Base-by-base conservation (phyloP, 2,329 filamentous ascomycete genomes). In the Talaromyces sp. region DNA sequence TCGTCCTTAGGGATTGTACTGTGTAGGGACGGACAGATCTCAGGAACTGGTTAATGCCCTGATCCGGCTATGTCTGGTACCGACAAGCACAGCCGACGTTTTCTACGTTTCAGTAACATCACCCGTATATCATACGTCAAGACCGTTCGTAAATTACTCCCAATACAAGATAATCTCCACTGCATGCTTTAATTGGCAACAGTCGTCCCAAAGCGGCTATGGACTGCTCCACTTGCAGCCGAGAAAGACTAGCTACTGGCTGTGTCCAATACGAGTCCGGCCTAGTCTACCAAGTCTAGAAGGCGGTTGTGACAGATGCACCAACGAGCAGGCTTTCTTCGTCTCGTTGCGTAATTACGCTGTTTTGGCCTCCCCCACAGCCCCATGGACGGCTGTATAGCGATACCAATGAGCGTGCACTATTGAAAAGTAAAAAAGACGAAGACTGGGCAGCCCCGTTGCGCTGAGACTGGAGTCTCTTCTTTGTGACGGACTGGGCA, bases 351-450 rank as follows among this genome's bases (percentile, higher is more conserved):
- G 52, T 56, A 56, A 56, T 56, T 39, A 56, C 52, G 52, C 31
- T 35, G 50, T 54, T 54, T 35, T 52, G 13, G 50, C n/a, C n/a
- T 56, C 11, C 52, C 49, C 52, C 31, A 22, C 19, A 37, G 52
- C 52, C 52, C 52, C 52, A 37, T 39, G n/a, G 24, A 37, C 33
- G 52, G 31, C 47, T 35, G 50, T 35, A 35, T 11, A 7, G 31
- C 31, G 52, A 37, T 56, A 35, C 50, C 50, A 54, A 54, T 54
- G 50, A 54, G 50, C 14, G 31, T 19, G 10, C 24, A 56, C 52
- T 56, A 56, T 56, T 56, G 52, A 56, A 56, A 56, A 56, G 52
- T 56, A 4, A 56, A 56, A 39, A 37, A 37, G 33, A 56, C 52
- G 33, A 56, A 56, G 52, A 37, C 31, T 54, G n/a, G 8, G 31